These are phyloP conservation scores for Wolfiporia cocos DNA, from an alignment of 1,284 basidiomycete genomes.

Conservation along the genomic window DNA sequence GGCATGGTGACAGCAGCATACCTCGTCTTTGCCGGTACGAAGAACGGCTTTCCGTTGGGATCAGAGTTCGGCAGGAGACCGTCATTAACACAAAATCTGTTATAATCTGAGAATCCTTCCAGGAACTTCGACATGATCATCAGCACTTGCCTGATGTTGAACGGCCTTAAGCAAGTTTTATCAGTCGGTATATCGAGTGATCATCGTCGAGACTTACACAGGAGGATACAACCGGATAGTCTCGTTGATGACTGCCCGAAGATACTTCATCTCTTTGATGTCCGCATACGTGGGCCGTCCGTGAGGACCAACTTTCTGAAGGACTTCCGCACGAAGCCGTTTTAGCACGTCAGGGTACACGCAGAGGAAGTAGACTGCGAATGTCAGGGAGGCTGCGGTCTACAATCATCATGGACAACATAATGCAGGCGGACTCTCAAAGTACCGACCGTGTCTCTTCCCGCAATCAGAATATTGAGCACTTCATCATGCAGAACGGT, in stretches of 20 bases:
- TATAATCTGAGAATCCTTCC: no score
- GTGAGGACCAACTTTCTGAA: slow-evolving; percentile 27
- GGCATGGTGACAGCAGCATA: no score
- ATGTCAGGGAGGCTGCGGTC: slow-evolving; percentile 33
- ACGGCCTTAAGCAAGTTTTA: slow-evolving; percentile 20
- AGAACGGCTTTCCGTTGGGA: slow-evolving; percentile 19
- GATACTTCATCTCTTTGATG: slow-evolving; percentile 31
- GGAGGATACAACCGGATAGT: slow-evolving; percentile 26
- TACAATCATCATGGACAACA: no score
- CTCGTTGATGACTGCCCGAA: slow-evolving; percentile 30
- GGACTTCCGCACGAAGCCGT: slow-evolving; percentile 35
- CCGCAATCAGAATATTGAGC: slow-evolving; percentile 35
- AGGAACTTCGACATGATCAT: no score
- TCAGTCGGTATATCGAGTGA: no score
- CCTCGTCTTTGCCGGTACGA: slow-evolving; percentile 17
- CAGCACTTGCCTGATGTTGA: slow-evolving; percentile 20
- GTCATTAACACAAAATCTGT: slow-evolving; percentile 16
- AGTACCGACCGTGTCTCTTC: slow-evolving; percentile 32
- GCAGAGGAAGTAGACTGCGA: slow-evolving; percentile 35
- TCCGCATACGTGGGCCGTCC: slow-evolving; percentile 35
- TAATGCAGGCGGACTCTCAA: background rate
- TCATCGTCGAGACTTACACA: slow-evolving; percentile 23
- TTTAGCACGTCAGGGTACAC: slow-evolving; percentile 30
- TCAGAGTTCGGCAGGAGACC: slow-evolving; percentile 16
- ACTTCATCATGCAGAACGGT: slow-evolving; percentile 32